Evolutionary conservation across 164 flowering plant genomes (phyloP), one percentile per base, ranked within the genome.

Genomic region (Saururus chinensis): DNA sequence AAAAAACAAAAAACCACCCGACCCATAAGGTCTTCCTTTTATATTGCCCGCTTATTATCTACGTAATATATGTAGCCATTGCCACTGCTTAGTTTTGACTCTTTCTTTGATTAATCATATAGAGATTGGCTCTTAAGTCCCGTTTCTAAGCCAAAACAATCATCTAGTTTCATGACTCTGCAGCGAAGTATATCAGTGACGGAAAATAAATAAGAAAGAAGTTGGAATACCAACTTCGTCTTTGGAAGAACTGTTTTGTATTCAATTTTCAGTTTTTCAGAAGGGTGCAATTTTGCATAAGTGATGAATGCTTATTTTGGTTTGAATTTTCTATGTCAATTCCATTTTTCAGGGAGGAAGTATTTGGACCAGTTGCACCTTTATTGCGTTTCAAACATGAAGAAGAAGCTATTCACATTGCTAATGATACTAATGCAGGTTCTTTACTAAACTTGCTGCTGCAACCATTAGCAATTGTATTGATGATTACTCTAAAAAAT

Each of bases 331-430:
- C 14, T 22, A 22, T 56, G 26, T 25, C 8, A 8, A 13, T 22
- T 21, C 25, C 23, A 60, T 60, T 49, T 58, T 51, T 57, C 52
- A 92, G 92, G 71, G 89, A 90, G 72, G 99, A 93, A 81, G 87
- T 83, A 53, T 90, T 93, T 74, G 99, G 99, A 60, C 96, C 99
- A 51, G 97, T 93, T 70, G 97, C 98, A 57, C 96, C 99, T 17
- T 77, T 90, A 45, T 25, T 86, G 75, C 77, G 78, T 51, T 93
- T 93, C 67, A 88, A 85, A 78, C 85, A 95, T 0, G 99, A 90
- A 76, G 95, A 88, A 58, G 99, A 93, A 68, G 97, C 97, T 53
- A 84, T 93, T 64, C 70, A 22, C 48, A 73, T 88, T 60, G 99
- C 99, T 63, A 90, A 90, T 67, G 91, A 93, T 74, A 90, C 99